Evolutionary conservation across 352 stramenopile genomes (phyloP).

Genomic region (Phytophthora sp.): DNA sequence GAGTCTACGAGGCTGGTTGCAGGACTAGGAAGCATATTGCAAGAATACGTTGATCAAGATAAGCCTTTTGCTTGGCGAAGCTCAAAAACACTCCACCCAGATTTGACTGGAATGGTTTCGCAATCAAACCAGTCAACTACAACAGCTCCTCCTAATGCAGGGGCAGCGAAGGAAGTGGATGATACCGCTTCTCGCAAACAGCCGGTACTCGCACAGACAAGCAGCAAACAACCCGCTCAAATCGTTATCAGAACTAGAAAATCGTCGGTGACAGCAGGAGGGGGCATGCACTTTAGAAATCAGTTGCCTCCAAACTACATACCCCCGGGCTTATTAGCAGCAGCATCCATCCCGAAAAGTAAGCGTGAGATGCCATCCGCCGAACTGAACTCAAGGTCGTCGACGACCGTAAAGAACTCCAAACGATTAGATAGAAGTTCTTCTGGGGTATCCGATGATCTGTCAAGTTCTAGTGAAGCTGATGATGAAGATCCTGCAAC

Average conservation of each 20-base stretch:
- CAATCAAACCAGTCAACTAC: conserved; percentile 15
- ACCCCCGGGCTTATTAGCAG: conserved; percentile 17
- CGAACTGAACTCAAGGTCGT: neutral
- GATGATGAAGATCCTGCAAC: conserved; percentile 12
- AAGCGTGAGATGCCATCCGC: conserved; percentile 4
- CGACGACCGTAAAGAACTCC: conserved; percentile 4
- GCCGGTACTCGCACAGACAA: neutral
- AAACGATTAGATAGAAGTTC: conserved; percentile 4
- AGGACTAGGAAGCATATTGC: conserved; percentile 43
- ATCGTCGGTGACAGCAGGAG: conserved; percentile 8
- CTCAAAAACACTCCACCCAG: conserved; percentile 10
- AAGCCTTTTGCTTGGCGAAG: conserved; percentile 24
- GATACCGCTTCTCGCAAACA: neutral
- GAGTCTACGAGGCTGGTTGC: conserved; percentile 64
- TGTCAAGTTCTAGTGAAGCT: conserved; percentile 24
- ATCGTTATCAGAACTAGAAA: conserved; percentile 47
- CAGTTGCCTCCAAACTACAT: conserved; percentile 71
- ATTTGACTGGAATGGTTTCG: conserved; percentile 10
- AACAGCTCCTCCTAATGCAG: neutral
- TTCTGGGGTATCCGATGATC: conserved; percentile 11
- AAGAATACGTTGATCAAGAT: conserved; percentile 23
- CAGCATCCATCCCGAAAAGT: conserved; percentile 12
- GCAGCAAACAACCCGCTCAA: conserved; percentile 5
- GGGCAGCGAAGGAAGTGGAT: neutral
- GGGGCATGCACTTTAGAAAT: conserved; percentile 82